Evolutionary conservation across 169 alveolate species (phyloP), one percentile per base, ranked within the genome.

Genomic region (Eimeria tenella): DNA sequence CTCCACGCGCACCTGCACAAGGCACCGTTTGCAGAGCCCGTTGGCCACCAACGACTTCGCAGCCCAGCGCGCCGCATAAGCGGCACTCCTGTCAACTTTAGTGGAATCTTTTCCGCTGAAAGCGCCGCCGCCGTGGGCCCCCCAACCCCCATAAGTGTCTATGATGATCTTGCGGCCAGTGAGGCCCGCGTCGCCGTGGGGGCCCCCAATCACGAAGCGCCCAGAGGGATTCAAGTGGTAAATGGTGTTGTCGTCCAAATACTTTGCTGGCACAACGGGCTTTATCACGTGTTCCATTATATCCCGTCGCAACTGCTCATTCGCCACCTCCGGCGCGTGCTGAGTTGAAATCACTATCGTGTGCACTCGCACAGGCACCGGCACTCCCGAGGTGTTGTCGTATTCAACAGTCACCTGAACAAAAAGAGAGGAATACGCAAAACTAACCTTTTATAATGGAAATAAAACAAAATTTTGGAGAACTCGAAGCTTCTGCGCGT

Each of bases 91-190:
- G 95, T 99, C 99, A 58, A 99, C 99, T 97, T 99, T 99, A 60
- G 99, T 98, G 77, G 99, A 96, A 94, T 99, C 99, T 96, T 99
- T 99, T 77, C 99, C 99, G 75, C 99, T 99, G 98, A 99, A 99
- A 77, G 99, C 99, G 74, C 99, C 99, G 17, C 99, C 99, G 31
- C 99, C 99, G 96, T 99, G 99, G 31, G 95, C 99, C 19, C 99
- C 99, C 99, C 99, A 99, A 74, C 99, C 97, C 7, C 99, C 99
- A 96, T 99, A 99, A 42, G 99, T 99, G 96, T 99, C 99, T 60
- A 99, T 99, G 83, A 99, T 99, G 92, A 99, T 99, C 96, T 99
- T 99, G 75, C 99, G 68, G 83, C 96, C 96, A 0, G 97, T 96
- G 56, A 96, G 98, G 50, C 99, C 99, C 10, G 99, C 99, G 96